These are phyloP conservation scores for Stagonosporopsis cucurbitacearum DNA, from an alignment of 2,329 filamentous ascomycete genomes.

Conservation along the genomic window DNA sequence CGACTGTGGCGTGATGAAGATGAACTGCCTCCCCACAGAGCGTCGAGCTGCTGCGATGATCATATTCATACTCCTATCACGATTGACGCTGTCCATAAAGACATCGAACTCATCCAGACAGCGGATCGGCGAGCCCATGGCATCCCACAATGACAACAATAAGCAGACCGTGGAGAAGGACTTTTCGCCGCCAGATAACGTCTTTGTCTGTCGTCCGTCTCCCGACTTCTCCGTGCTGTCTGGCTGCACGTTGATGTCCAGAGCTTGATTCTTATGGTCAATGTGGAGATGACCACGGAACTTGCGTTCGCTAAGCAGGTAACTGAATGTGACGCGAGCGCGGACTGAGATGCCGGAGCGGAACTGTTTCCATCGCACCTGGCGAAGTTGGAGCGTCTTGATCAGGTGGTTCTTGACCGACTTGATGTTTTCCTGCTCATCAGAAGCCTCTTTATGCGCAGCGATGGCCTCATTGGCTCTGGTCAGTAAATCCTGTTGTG, in stretches of 20 bases:
- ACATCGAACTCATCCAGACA: conserved; percentile 99
- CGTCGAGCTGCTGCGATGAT: conserved; percentile 86
- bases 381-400: conserved; percentile 70
- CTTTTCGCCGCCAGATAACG: conserved; percentile 94
- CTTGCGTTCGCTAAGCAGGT: conserved; percentile 85
- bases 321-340: conserved; percentile 84
- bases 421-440: conserved; percentile 27
- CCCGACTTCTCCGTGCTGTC: conserved; percentile 72
- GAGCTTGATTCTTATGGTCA: conserved; percentile 74
- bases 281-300: conserved; percentile 84
- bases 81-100: conserved; percentile 98
- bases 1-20: conserved; percentile 93
- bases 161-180: conserved; percentile 97
- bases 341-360: conserved; percentile 84
- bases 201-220: conserved; percentile 83
- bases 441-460: conserved; percentile 27
- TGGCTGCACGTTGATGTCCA: conserved; percentile 78
- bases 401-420: conserved; percentile 52
- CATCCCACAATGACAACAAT: conserved; percentile 92
- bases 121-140: conserved; percentile 93
- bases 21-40: conserved; percentile 90
- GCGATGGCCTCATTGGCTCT: conserved; percentile 41
- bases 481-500: conserved; percentile 37
- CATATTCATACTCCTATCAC: conserved; percentile 91
- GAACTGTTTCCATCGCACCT: conserved; percentile 80